Base-by-base conservation (phyloP, 2,329 filamentous ascomycete species). In the Didymella exigua region DNA sequence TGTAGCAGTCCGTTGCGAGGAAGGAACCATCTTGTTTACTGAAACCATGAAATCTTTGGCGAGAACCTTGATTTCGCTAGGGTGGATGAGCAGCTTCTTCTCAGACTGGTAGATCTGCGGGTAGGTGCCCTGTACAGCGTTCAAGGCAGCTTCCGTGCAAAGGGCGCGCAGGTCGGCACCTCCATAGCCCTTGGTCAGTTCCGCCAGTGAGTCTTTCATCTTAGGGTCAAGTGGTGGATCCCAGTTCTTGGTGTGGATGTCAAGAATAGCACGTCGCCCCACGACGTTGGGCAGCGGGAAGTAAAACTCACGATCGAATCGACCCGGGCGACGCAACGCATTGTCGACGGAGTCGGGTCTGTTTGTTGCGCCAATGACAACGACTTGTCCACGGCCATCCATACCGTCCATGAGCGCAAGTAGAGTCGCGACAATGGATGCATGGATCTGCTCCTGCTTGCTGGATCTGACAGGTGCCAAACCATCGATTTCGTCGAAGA, bases 401-500 rank as follows among this genome's bases (percentile, higher is more conserved):
- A 83, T 78, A 7, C 81, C 74, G 66, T 83, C 82, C 57, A 79
- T 77, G 7, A 83, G 73, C 6, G 76, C 74, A 47, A 82, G 74
- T 42, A 84, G 80, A 0, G 80, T 81, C 3, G 81, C 77, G 16
- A 81, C 81, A 49, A 99, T 99, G 2, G 93, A 98, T 5, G 95
- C 92, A 76, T 99, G 95, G 56, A 98, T 98, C 76, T 99, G 95
- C 73, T 99, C 95, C 77, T 98, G 93, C 75, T 98, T 98, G 76
- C 93, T 97, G 11, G 95, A 98, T 66, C 95, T 86, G 29, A 98
- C 95, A 46, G 95, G 96, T 2, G 95, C 95, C 61, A 99, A 82
- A 50, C 95, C 95, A 77, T 99, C 95, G 64, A 99, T 99, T 75
- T 99, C 95, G 73, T 99, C 95, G 66, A 99, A 98, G 80, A 99